These are phyloP conservation scores for Dioszegia aurantiaca DNA, from an alignment of 768 basidiomycete species.

Conservation along the genomic window DNA sequence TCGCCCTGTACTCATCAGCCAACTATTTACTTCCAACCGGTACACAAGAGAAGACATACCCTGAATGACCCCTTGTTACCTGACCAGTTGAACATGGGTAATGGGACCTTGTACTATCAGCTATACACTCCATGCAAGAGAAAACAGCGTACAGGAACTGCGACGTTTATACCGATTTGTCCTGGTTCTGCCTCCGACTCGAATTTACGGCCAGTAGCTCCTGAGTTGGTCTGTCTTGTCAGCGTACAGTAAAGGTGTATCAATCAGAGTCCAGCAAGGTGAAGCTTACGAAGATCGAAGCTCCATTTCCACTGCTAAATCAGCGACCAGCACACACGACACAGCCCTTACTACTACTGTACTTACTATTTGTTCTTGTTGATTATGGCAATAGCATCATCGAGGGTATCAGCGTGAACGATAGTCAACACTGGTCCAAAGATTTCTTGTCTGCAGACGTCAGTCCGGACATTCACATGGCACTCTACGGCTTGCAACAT, in stretches of 20 bases:
- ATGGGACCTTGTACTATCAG: slow-evolving; percentile 69
- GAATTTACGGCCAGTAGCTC: slow-evolving; percentile 90
- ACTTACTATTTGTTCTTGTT: slow-evolving; percentile 77
- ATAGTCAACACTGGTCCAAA: slow-evolving; percentile 87
- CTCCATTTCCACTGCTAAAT: slow-evolving; percentile 66
- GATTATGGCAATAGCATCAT: slow-evolving; percentile 84
- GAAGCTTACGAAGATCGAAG: slow-evolving; percentile 80
- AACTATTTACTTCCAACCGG: slow-evolving; percentile 57
- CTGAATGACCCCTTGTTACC: slow-evolving; percentile 60
- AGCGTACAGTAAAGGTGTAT: neutral
- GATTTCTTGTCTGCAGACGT: slow-evolving; percentile 73
- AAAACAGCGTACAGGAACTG: slow-evolving; percentile 54
- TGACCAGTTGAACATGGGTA: slow-evolving; percentile 91
- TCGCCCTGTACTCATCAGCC: slow-evolving; percentile 64
- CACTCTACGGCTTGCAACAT: slow-evolving; percentile 28
- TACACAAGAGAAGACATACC: slow-evolving; percentile 5
- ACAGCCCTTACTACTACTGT: no score
- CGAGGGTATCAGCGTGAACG: slow-evolving; percentile 73
- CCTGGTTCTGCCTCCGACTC: slow-evolving; percentile 84
- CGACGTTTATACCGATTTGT: slow-evolving; percentile 83
- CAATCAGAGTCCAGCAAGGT: neutral
- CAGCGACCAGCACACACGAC: no score
- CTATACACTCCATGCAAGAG: slow-evolving; percentile 38
- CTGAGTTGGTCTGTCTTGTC: slow-evolving; percentile 68
- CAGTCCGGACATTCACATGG: neutral